Conservation (phyloP, 345 rosid genomes). For the Mallotus nudiflorus region DNA sequence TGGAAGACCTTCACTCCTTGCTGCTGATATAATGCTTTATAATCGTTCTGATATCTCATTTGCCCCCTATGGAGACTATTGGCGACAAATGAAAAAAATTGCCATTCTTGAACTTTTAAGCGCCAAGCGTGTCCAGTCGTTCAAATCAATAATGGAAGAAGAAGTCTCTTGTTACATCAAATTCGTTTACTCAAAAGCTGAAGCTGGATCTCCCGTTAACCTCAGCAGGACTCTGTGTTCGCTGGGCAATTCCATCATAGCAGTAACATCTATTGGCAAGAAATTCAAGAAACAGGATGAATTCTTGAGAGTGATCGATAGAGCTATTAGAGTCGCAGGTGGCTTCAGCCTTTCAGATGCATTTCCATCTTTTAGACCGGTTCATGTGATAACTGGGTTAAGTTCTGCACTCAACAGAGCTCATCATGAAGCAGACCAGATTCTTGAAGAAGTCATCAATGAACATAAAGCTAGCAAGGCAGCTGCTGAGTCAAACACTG, state of each 20-base stretch:
- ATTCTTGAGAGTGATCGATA: not conserved
- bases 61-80: conserved; percentile 28
- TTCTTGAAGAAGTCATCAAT: not conserved
- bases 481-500: not conserved
- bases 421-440: not conserved
- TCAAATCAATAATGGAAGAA: conserved; percentile 22
- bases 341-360: conserved; percentile 13
- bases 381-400: not conserved
- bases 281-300: conserved; percentile 19
- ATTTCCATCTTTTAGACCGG: conserved; percentile 1
- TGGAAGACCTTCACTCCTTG: conserved; percentile 16
- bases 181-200: not conserved
- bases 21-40: conserved; percentile 9
- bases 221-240: conserved; percentile 15
- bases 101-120: conserved; percentile 20
- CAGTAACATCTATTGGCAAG: conserved; percentile 26
- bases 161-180: conserved; percentile 13
- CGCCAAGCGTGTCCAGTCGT: conserved; percentile 23
- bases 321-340: not conserved
- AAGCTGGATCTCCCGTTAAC: conserved; percentile 12
- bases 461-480: conserved; percentile 5
- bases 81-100: conserved; percentile 31
- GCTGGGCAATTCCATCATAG: conserved; percentile 9
- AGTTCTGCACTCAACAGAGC: not conserved
- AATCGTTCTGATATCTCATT: conserved; percentile 5